Conservation (phyloP, 305 asterid genomes). For the Ruellia speciosa region DNA sequence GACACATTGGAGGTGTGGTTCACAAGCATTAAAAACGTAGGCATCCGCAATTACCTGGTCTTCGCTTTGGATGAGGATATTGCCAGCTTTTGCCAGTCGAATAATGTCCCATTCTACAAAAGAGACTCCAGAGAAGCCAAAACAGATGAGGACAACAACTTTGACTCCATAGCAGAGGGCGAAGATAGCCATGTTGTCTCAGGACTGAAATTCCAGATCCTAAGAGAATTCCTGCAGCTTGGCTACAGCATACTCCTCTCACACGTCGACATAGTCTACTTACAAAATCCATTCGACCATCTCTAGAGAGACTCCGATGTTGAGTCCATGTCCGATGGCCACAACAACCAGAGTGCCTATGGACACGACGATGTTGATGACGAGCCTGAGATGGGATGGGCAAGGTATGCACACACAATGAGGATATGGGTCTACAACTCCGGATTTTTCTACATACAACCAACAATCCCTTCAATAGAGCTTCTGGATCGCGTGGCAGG, state of each 20-base stretch:
- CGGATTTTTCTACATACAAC: slow-evolving; percentile 51
- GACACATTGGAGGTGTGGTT: slow-evolving; percentile 44
- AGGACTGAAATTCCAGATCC: slow-evolving; percentile 39
- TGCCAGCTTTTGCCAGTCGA: slow-evolving; percentile 29
- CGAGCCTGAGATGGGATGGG: slow-evolving; percentile 53
- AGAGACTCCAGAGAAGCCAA: slow-evolving; percentile 26
- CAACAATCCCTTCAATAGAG: slow-evolving; percentile 51
- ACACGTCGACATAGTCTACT: slow-evolving; percentile 47
- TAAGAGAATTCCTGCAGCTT: slow-evolving; percentile 53
- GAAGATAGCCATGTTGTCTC: slow-evolving; percentile 59
- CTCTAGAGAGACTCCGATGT: slow-evolving; percentile 52
- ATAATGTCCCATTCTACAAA: slow-evolving; percentile 38
- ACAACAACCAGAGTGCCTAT: slow-evolving; percentile 41
- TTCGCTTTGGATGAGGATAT: slow-evolving; percentile 50
- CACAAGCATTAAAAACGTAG: slow-evolving; percentile 36
- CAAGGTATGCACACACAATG: slow-evolving; percentile 43
- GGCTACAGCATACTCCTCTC: slow-evolving; percentile 55
- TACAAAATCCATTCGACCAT: slow-evolving; percentile 45
- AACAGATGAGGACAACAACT: slow-evolving; percentile 22
- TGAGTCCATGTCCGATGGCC: slow-evolving; percentile 61
- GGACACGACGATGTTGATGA: slow-evolving; percentile 43
- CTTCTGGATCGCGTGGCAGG: slow-evolving; percentile 48
- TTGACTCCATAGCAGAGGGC: slow-evolving; percentile 30
- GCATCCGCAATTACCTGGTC: slow-evolving; percentile 45
- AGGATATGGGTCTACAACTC: slow-evolving; percentile 56